These are phyloP conservation scores for Phytopythium aichiense DNA, from an alignment of 352 stramenopile genomes.

Conservation along the genomic window DNA sequence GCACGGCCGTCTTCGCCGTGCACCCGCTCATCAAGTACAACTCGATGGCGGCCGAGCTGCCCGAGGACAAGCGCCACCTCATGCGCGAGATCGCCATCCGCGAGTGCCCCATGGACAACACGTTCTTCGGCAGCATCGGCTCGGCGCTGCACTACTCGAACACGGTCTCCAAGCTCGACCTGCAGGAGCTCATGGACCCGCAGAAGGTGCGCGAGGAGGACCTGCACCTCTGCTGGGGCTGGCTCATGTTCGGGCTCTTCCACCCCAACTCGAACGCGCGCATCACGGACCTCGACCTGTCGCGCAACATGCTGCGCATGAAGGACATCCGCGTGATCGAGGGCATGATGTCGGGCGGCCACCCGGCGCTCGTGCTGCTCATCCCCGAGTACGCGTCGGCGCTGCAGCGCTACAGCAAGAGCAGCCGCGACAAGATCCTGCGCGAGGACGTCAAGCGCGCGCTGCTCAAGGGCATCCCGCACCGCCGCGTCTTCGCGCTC, in stretches of 20 bases:
- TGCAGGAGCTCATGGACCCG: slow-evolving; percentile 45
- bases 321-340: slow-evolving; percentile 47
- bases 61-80: slow-evolving; percentile 33
- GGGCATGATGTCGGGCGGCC: slow-evolving; percentile 45
- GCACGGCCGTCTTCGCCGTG: slow-evolving; percentile 38
- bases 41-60: slow-evolving; percentile 35
- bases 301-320: slow-evolving; percentile 53
- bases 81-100: slow-evolving; percentile 40
- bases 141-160: slow-evolving; percentile 58
- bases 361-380: slow-evolving; percentile 41
- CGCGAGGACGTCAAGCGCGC: slow-evolving; percentile 44
- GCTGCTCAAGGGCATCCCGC: slow-evolving; percentile 44
- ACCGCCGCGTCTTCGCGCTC: slow-evolving; percentile 39
- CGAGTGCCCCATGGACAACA: slow-evolving; percentile 47
- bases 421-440: slow-evolving; percentile 40
- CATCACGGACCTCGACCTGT: slow-evolving; percentile 38
- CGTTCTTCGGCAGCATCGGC: slow-evolving; percentile 42
- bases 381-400: slow-evolving; percentile 42
- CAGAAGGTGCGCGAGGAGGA: slow-evolving; percentile 32
- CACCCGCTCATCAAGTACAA: slow-evolving; percentile 51
- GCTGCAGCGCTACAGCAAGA: slow-evolving; percentile 47
- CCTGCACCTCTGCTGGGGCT: slow-evolving; percentile 45
- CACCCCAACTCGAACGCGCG: slow-evolving; percentile 48
- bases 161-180: slow-evolving; percentile 40
- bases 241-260: slow-evolving; percentile 49